Evolutionary conservation across 1,284 basidiomycete genomes (phyloP), one percentile per base, ranked within the genome.

Genomic region (Gymnopus androsaceus): DNA sequence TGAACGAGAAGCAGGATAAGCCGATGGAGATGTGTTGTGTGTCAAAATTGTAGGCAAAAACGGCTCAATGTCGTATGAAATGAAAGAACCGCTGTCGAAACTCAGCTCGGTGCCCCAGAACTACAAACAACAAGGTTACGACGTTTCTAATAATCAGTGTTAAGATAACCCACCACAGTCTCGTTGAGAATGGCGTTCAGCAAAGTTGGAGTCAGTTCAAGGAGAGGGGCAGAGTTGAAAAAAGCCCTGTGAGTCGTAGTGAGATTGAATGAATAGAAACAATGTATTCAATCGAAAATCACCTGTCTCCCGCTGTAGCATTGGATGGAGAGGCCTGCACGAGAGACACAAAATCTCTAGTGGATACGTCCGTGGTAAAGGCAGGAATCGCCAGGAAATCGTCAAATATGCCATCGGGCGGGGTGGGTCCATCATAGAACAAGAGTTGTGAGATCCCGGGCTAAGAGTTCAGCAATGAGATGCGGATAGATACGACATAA

Each of bases 21-120:
- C 81, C 2, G 80, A 71, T 2, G 41, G 25, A 17, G 64, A 67
- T 12, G 67, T 56, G 48, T 67, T 72, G 61, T 82, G 76, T 1
- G 66, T 64, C 63, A 80, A 74, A 56, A 81, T 61, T 21, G 63
- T 64, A 1, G 77, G 66, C 4, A 82, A 71, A 75, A 85, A 85
- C 3, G 81, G 79, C 58, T 87, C 82, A 56, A 83, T 71, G 53
- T 74, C 77, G 62, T 83, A 85, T 11, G 78, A 80, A 59, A 78
- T 69, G 65, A 76, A 74, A 0, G 59, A 51, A 1, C 69, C 74
- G 1, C 67, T 65, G 9, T 69, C 58, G 17, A 66, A 50, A 19
- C 62, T 65, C 15, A 75, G 65, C 4, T 46, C 44, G 2, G 56
- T 44, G 19, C 76, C 74, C 72, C 74, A 76, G 64, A 48, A 55